Evolutionary conservation across 495 filamentous ascomycete species (phyloP), one percentile per base, ranked within the genome.

Genomic region (Terfezia boudieri): DNA sequence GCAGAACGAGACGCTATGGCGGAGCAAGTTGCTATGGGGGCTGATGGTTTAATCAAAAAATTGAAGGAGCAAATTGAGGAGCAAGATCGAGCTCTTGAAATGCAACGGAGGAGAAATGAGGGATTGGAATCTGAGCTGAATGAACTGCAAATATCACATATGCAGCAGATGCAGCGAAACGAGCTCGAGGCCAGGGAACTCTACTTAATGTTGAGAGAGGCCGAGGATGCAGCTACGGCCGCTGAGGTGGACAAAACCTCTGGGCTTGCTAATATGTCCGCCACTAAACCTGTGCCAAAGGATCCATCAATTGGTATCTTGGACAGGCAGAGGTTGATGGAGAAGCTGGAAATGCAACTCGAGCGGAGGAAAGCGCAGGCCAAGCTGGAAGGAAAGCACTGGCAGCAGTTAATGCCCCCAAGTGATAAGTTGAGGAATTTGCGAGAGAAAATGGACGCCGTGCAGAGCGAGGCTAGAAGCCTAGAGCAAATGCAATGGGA

Each of bases 331-430:
- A 80, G 72, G 65, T 78, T 98, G 55, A 90, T 98, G 82, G 81
- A 83, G 59, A 78, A 87, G 32, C 74, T 98, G 46, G 89, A 94
- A 66, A 88, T 82, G 69, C 90, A 96, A 66, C 76, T 98, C 16
- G 90, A 96, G 69, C 72, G 92, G 49, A 89, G 93, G 59, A 98
- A 98, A 74, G 96, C 90, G 5, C 87, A 96, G 66, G 94, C 86
- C 69, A 94, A 95, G 71, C 79, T 98, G 16, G 90, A 96, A 66
- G 90, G 90, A 58, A 86, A 84, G 68, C 82, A 88, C 17, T 94
- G 89, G 86, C 81, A 85, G 53, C 84, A 87, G 61, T 70, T 81
- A 62, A 69, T 76, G 53, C 83, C 82, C 32, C 89, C 90, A 35
- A 94, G 86, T 57, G 89, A 98, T 68, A 78, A 86, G 64, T 67